phyloP scores from a whole-genome alignment of 2,329 filamentous ascomycete species.

The Ceratocystis eucalypticola region DNA sequence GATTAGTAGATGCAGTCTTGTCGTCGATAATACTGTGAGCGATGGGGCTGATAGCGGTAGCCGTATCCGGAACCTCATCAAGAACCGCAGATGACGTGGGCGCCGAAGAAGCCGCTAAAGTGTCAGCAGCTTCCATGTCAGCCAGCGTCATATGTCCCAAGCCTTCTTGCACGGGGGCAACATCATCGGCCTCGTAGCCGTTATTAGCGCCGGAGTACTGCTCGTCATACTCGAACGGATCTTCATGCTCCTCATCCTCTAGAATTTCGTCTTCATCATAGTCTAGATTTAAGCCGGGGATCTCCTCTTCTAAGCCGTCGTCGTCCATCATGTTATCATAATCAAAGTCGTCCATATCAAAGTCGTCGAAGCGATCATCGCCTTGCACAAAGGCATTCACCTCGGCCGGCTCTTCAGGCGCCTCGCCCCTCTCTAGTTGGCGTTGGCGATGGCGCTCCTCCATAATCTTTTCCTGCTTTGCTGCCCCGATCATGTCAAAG shows the following conservation, averaged over 20 bases:
- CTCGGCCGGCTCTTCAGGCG: conserved; percentile 26
- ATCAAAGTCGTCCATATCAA: conserved; percentile 44
- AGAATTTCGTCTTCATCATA: conserved; percentile 32
- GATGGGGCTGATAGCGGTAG: not conserved
- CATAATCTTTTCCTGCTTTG: conserved; percentile 52
- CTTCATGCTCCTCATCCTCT: conserved; percentile 24
- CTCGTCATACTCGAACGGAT: conserved; percentile 25
- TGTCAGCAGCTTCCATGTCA: conserved; percentile 11
- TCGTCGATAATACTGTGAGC: not conserved
- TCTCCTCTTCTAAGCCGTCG: conserved; percentile 52
- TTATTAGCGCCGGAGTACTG: conserved; percentile 21
- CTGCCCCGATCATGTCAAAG: conserved; percentile 64
- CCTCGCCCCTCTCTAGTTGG: conserved; percentile 45
- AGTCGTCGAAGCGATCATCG: conserved; percentile 45
- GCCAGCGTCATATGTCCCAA: conserved; percentile 19
- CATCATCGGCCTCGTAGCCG: conserved; percentile 30
- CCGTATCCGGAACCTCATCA: not conserved
- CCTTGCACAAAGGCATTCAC: conserved; percentile 24
- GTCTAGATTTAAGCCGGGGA: conserved; percentile 44
- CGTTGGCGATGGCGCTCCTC: conserved; percentile 61
- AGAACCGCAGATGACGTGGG: too few species aligned
- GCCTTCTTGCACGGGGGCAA: conserved; percentile 29
- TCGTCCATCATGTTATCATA: conserved; percentile 53
- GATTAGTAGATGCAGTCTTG: not conserved
- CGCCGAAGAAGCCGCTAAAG: not conserved